Evolutionary conservation across 2,329 filamentous ascomycete genomes (phyloP), one percentile per base, ranked within the genome.

Genomic region (Diaporthe citrichinensis): DNA sequence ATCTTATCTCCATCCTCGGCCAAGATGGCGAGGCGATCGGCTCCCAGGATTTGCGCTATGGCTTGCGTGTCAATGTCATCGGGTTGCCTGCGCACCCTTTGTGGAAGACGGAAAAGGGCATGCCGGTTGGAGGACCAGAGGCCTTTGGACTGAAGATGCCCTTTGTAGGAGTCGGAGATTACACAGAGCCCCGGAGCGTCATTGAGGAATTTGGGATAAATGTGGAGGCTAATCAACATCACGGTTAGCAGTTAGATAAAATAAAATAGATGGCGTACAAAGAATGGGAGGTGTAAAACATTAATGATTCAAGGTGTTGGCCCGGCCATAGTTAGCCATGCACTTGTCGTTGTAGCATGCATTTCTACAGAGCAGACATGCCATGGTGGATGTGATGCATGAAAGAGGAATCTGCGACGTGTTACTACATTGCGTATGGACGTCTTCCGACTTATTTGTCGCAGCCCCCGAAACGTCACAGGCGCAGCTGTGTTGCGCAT

Each of bases 11-110:
- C 23, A 81, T 86, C 31, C 71, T 85, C 4, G 84, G 82, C 49
- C 82, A 83, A 25, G 87, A 88, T 65, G 87, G 88, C 0, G 87
- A 87, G 67, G 88, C 87, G 0, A 83, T 90, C 6, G 88, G 88
- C 0, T 87, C 88, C 0, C 85, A 87, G 20, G 88, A 90, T 34
- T 80, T 89, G 41, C 83, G 88, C 14, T 90, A 90, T 72, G 89
- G 89, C 0, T 77, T 90, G 3, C 82, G 85, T 5, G 88, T 90
- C 0, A 86, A 81, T 44, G 88, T 90, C 0, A 86, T 90, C 75
- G 88, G 84, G 0, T 81, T 90, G 44, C 83, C 87, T 3, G 86
- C 87, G 1, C 87, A 88, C 74, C 87, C 88, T 0, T 78, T 89
- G 15, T 90, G 89, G 88, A 88, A 82, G 78, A 84, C 81, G 1